These are phyloP conservation scores for Eutypella sp. DNA, from an alignment of 2,329 filamentous ascomycete genomes.

Conservation along the genomic window DNA sequence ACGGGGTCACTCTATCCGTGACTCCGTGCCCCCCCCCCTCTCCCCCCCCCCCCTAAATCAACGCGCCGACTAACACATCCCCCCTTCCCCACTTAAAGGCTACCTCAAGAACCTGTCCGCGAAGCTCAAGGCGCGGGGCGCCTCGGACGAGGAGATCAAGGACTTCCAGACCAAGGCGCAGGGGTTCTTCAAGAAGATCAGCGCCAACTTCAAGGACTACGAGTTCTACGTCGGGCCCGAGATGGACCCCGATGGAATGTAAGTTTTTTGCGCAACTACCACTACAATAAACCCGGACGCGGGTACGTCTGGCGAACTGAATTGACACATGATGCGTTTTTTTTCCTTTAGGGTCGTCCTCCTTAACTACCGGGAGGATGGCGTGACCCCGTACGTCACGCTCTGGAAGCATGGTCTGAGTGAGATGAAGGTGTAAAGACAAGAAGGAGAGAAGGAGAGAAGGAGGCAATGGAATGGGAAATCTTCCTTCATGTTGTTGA, in stretches of 20 bases:
- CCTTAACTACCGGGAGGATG: slow-evolving; percentile 97
- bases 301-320: too few relatives aligned
- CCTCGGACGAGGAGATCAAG: slow-evolving; percentile 61
- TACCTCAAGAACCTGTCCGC: slow-evolving; percentile 91
- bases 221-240: slow-evolving; percentile 91
- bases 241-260: slow-evolving; percentile 94
- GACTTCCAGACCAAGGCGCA: slow-evolving; percentile 75
- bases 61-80: too few relatives aligned
- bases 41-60: too few relatives aligned
- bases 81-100: too few relatives aligned
- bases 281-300: not conserved
- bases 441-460: too few relatives aligned
- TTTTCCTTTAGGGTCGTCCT: slow-evolving; percentile 76
- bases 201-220: slow-evolving; percentile 88
- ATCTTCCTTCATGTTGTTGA: too few relatives aligned
- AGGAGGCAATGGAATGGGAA: too few relatives aligned
- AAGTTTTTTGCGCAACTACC: slow-evolving; percentile 35
- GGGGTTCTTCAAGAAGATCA: slow-evolving; percentile 72
- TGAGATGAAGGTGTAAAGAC: slow-evolving; percentile 84
- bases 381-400: slow-evolving; percentile 80
- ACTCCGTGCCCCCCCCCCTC: too few relatives aligned
- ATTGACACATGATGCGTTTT: too few relatives aligned
- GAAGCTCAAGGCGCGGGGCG: slow-evolving; percentile 58
- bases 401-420: slow-evolving; percentile 93
- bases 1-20: too few relatives aligned